Percentiles rank a stretch among this genome's conserved stretches.
phyloP scores from a whole-genome alignment of 164 flowering plant species.

The Cinnamomum chago region DNA sequence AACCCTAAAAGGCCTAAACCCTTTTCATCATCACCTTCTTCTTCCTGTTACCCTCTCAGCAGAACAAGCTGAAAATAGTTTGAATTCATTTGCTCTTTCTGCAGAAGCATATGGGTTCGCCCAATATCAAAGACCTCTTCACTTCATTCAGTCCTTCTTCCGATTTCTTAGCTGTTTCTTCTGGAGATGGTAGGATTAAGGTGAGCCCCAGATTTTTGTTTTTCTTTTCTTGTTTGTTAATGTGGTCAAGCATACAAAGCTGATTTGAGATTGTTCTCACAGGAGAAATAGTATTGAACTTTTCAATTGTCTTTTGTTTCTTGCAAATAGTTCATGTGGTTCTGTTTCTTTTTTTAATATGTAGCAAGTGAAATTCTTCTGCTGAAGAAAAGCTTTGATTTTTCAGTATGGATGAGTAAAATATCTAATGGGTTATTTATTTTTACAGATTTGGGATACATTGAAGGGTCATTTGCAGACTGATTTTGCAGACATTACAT shows the following conservation, averaged over 20 bases:
- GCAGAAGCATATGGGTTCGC: constrained; percentile 37
- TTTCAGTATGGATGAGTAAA: neutral
- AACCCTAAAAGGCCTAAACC: too few relatives aligned
- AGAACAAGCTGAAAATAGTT: too few relatives aligned
- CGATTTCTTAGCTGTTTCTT: constrained; percentile 64
- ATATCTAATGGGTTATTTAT: neutral
- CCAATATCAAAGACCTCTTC: constrained; percentile 63
- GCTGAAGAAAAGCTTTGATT: neutral
- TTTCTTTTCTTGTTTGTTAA: too few relatives aligned
- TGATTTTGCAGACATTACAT: constrained; percentile 64
- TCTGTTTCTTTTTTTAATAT: too few relatives aligned
- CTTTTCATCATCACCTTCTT: too few relatives aligned
- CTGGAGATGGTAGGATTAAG: constrained; percentile 95
- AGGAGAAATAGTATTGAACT: neutral
- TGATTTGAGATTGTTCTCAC: neutral
- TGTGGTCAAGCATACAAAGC: too few relatives aligned
- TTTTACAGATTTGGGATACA: constrained; percentile 83
- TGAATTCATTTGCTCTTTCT: neutral
- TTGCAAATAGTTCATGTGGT: too few relatives aligned
- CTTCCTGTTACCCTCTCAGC: too few relatives aligned
- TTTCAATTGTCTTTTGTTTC: neutral
- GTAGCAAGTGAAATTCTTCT: too few relatives aligned
- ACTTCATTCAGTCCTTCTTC: constrained; percentile 74
- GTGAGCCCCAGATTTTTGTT: constrained; percentile 23
- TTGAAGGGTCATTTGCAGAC: constrained; percentile 79